Evolutionary conservation across 1,284 basidiomycete species (phyloP), one percentile per base, ranked within the genome.

Genomic region (Fistulinella staudtii): DNA sequence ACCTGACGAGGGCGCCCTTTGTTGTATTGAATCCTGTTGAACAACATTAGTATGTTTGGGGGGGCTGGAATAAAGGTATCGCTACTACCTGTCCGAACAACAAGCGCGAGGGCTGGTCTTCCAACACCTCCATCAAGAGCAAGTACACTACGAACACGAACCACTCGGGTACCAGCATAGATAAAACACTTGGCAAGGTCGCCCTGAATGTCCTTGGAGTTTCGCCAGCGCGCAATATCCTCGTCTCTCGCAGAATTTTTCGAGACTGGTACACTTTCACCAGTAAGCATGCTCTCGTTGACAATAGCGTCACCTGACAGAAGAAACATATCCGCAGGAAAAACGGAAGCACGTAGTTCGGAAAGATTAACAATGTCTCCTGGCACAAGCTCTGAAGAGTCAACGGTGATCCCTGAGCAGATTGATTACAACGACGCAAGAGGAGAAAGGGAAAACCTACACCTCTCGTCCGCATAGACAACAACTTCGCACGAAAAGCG

Each of bases 221-320:
- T 84, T 51, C 72, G 76, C 77, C 91, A 94, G 51, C 67, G 76
- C 28, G 67, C 67, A 41, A 94, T 70, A 45, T 83, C 82, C 30
- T 82, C 81, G 54, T 89, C 85, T 53, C 78, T 84, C 43, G 85
- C 74, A 0, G 93, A 86, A 20, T 77, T 67, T 65, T 97, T 97
- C 61, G 85, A 89, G 44, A 97, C 90, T 0, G 93, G 94, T 0
- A 97, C 88, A 55, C 91, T 94, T 66, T 97, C 94, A 9, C 93
- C 93, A 0, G 93, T 97, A 14, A 99, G 79, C 95, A 98, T 98
- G 51, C 92, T 95, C 70, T 99, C 96, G 64, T 99, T 98, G 45
- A 98, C 89, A 51, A 99, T 96, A 1, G 93, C 93, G 61, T 98
- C 96, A 5, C 96, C 95, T 6, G 89, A 90, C 23, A 99, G 80